Conservation (phyloP, 2,329 filamentous ascomycete species). For the Fusarium liriodendri region DNA sequence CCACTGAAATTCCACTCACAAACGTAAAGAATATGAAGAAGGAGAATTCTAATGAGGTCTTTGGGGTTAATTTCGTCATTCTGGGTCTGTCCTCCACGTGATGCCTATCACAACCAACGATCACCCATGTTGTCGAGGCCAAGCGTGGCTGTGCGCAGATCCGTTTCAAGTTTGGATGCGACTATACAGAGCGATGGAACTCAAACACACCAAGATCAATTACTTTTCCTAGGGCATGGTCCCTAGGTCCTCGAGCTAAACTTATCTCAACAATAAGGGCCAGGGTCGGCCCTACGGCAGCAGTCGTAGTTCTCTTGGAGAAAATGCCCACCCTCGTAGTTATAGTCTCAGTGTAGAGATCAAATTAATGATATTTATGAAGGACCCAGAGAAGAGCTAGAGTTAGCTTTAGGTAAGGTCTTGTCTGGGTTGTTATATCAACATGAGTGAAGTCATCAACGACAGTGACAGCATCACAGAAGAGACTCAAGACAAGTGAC, state of each 20-base stretch:
- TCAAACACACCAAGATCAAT: neutral
- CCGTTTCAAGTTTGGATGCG: neutral
- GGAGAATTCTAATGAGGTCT: neutral
- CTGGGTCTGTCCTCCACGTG: neutral
- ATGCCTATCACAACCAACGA: neutral
- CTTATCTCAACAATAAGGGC: neutral
- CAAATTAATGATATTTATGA: neutral
- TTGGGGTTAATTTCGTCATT: neutral
- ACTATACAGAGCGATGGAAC: neutral
- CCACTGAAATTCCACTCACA: neutral
- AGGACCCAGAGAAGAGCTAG: neutral
- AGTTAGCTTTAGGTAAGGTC: neutral
- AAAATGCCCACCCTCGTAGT: neutral
- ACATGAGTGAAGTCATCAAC: neutral
- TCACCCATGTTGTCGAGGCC: neutral
- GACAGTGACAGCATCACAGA: neutral
- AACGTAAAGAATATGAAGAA: neutral
- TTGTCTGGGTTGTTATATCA: neutral
- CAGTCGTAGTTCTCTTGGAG: neutral
- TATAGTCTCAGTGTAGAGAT: neutral
- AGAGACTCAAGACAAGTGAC: neutral
- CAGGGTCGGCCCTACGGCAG: too few relatives aligned
- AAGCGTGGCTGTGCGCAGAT: neutral
- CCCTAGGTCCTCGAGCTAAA: neutral
- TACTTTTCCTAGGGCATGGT: neutral